Percentiles rank a stretch among this genome's conserved stretches.
These are phyloP conservation scores for Daedaleopsis nitida DNA, from an alignment of 768 basidiomycete species.

Conservation along the genomic window DNA sequence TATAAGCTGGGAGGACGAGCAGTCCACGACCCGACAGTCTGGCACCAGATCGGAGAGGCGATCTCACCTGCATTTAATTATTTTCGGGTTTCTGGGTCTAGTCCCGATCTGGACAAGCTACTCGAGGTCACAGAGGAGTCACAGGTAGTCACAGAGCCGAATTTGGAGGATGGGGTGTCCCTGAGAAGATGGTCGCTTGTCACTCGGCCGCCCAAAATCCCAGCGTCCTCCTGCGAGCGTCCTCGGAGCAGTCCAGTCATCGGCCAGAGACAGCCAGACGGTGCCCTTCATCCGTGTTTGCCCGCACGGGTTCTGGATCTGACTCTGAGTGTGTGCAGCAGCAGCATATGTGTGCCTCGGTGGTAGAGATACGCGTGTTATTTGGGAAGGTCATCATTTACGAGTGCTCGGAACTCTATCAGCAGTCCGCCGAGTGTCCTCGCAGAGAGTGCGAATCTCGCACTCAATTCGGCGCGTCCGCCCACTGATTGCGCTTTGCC, in stretches of 20 bases:
- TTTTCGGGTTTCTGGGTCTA: conserved; percentile 15
- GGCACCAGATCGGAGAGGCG: conserved; percentile 1
- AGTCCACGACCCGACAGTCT: background rate
- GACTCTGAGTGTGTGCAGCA: too few relatives aligned
- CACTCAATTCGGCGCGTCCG: background rate
- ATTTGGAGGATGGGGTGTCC: conserved; percentile 1
- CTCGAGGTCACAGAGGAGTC: background rate
- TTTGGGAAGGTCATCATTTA: background rate
- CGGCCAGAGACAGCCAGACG: too few relatives aligned
- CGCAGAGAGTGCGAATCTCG: background rate
- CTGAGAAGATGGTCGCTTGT: background rate
- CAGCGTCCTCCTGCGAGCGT: too few relatives aligned
- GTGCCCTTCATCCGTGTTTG: too few relatives aligned
- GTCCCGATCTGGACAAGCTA: conserved; percentile 1
- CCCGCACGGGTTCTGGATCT: too few relatives aligned
- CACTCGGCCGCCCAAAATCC: background rate
- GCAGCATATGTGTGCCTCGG: background rate
- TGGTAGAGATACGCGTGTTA: conserved; percentile 16
- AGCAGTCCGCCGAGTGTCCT: conserved; percentile 11
- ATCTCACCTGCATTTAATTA: conserved; percentile 12
- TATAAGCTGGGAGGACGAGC: conserved; percentile 18
- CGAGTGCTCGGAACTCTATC: conserved; percentile 12
- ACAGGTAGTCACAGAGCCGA: conserved; percentile 10
- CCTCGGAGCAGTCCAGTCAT: too few relatives aligned
- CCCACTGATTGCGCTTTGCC: background rate